A percentile compares a stretch with the other conserved stretches of the same genome.
These are phyloP conservation scores for Trichophyton mentagrophytes DNA, from an alignment of 2,329 filamentous ascomycete genomes.

Conservation along the genomic window DNA sequence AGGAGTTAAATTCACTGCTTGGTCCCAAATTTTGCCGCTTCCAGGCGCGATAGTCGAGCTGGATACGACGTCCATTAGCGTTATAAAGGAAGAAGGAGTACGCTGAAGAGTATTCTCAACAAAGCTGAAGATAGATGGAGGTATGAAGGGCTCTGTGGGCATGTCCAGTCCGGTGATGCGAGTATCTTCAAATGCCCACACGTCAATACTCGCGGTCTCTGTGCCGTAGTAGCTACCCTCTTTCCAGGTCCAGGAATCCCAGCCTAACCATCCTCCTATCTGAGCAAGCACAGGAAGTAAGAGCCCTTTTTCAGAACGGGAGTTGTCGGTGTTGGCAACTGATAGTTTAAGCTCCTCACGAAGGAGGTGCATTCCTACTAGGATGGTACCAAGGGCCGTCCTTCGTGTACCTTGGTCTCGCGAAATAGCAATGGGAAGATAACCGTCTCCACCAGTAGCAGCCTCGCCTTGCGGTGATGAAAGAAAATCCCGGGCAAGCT, in stretches of 20 bases:
- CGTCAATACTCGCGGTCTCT: constrained; percentile 45
- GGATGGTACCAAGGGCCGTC: constrained; percentile 54
- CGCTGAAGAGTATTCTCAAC: constrained; percentile 32
- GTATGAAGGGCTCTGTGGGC: constrained; percentile 40
- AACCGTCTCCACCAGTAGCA: constrained; percentile 45
- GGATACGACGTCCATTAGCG: constrained; percentile 38
- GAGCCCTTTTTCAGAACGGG: constrained; percentile 34
- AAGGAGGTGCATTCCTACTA: constrained; percentile 69
- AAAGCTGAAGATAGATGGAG: constrained; percentile 49
- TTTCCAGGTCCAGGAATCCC: constrained; percentile 48
- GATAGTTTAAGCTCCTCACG: constrained; percentile 80
- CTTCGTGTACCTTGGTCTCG: constrained; percentile 45
- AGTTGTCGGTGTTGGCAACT: constrained; percentile 41
- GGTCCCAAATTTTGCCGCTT: constrained; percentile 24
- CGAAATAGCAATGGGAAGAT: constrained; percentile 49
- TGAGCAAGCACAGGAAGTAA: constrained; percentile 69
- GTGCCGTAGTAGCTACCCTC: constrained; percentile 44
- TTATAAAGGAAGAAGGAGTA: constrained; percentile 34
- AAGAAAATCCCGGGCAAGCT: constrained; percentile 53
- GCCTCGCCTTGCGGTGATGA: constrained; percentile 45
- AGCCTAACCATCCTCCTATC: constrained; percentile 68
- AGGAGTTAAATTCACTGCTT: constrained; percentile 39
- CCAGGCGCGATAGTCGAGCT: constrained; percentile 19
- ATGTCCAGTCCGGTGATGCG: constrained; percentile 33
- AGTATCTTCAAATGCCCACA: constrained; percentile 45